Evolutionary conservation across 2,329 filamentous ascomycete genomes (phyloP).

Genomic region (Fusarium lateritium): DNA sequence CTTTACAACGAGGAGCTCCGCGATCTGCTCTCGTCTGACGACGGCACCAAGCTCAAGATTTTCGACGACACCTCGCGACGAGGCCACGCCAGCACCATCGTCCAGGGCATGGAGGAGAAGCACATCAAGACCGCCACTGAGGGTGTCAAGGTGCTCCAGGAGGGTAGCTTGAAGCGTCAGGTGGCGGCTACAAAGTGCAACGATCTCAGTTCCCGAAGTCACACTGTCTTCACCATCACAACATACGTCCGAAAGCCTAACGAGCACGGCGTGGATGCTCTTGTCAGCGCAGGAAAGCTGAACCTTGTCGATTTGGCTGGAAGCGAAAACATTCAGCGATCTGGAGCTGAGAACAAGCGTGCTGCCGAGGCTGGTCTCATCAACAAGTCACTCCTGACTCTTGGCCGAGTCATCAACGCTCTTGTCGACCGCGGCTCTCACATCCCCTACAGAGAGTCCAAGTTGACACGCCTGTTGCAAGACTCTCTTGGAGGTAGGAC

Average conservation of each 20-base stretch:
- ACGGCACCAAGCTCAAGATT: conserved; percentile 90
- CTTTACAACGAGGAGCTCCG: conserved; percentile 98
- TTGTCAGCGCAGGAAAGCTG: conserved; percentile 90
- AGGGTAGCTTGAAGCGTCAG: conserved; percentile 92
- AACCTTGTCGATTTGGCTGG: conserved; percentile 97
- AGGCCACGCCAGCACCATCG: conserved; percentile 86
- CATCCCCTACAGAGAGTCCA: conserved; percentile 94
- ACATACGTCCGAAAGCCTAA: conserved; percentile 87
- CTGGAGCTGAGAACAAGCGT: conserved; percentile 97
- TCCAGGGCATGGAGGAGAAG: conserved; percentile 98
- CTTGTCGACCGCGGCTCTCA: conserved; percentile 91
- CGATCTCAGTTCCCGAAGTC: conserved; percentile 95
- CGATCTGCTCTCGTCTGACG: conserved; percentile 87
- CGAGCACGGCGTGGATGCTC: conserved; percentile 90
- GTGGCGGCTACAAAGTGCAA: conserved; percentile 99
- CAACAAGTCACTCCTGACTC: conserved; percentile 96
- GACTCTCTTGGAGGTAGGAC: conserved; percentile 96
- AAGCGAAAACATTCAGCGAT: conserved; percentile 97
- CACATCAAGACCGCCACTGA: conserved; percentile 89
- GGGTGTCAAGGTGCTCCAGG: conserved; percentile 89
- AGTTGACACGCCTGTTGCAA: conserved; percentile 93
- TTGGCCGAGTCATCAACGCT: conserved; percentile 97
- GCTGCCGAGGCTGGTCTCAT: conserved; percentile 96
- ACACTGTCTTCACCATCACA: conserved; percentile 97
- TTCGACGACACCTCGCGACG: conserved; percentile 92